Conservation (phyloP, 495 filamentous ascomycete genomes). For the Lichenothelia convexa region DNA sequence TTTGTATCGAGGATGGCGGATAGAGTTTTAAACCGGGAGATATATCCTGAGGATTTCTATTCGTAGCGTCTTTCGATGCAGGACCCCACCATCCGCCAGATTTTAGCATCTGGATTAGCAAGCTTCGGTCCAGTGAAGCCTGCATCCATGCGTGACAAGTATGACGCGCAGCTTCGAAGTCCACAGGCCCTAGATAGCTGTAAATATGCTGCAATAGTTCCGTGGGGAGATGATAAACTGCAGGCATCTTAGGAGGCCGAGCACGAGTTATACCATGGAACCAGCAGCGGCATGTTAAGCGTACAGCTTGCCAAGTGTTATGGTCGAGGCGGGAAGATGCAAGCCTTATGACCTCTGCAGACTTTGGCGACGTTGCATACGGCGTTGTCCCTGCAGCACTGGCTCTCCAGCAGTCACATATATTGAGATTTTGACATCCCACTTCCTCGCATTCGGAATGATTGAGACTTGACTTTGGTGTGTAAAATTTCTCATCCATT, state of each 20-base stretch:
- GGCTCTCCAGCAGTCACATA: too few relatives aligned
- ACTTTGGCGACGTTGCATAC: too few relatives aligned
- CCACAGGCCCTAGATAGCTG: constrained; percentile 31
- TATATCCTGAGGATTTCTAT: too few relatives aligned
- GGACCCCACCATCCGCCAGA: constrained; percentile 41
- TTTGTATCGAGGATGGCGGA: neutral
- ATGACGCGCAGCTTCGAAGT: constrained; percentile 49
- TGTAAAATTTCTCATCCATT: too few relatives aligned
- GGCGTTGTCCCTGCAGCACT: too few relatives aligned
- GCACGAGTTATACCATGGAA: constrained; percentile 7
- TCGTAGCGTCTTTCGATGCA: constrained; percentile 30
- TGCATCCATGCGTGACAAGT: constrained; percentile 50
- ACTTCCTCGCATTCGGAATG: too few relatives aligned
- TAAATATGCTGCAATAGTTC: constrained; percentile 48
- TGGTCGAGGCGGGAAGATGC: too few relatives aligned
- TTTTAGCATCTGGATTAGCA: constrained; percentile 36
- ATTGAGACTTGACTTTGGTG: too few relatives aligned
- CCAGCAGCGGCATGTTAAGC: constrained; percentile 20
- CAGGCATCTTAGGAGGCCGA: constrained; percentile 20
- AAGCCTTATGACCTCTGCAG: too few relatives aligned
- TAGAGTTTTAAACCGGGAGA: neutral
- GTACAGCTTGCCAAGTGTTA: constrained; percentile 13
- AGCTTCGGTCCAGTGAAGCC: constrained; percentile 33
- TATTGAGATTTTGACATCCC: too few relatives aligned
- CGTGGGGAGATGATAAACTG: constrained; percentile 26